A percentile compares a stretch with the other conserved stretches of the same genome.
phyloP scores from a whole-genome alignment of 108 stramenopile species.

The Cyclotella sp. region DNA sequence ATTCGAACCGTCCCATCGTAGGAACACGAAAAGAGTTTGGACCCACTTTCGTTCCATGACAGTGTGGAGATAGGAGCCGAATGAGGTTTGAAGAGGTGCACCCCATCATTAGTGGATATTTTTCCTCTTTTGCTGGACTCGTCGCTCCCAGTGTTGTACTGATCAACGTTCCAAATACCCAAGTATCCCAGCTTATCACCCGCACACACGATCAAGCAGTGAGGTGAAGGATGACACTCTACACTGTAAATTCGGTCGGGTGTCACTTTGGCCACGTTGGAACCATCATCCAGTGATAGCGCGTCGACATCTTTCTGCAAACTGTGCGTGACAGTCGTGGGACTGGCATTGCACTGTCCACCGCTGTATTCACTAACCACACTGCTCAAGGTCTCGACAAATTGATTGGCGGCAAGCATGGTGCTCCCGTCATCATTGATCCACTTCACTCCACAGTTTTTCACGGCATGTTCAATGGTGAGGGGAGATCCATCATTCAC shows the following conservation, averaged over 20 bases:
- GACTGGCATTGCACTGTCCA: background rate
- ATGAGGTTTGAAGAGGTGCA: conserved; percentile 71
- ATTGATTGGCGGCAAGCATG: conserved; percentile 44
- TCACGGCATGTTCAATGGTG: conserved; percentile 58
- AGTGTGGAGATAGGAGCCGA: conserved; percentile 60
- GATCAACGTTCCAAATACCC: conserved; percentile 81
- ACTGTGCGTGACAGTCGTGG: conserved; percentile 11
- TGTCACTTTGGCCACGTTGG: conserved; percentile 65
- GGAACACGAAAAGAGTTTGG: conserved; percentile 61
- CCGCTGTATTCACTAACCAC: conserved; percentile 17
- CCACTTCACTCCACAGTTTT: conserved; percentile 66
- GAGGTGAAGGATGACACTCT: conserved; percentile 67
- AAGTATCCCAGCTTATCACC: conserved; percentile 80
- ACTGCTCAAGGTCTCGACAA: conserved; percentile 31
- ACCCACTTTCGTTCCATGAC: conserved; percentile 61
- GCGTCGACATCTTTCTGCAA: conserved; percentile 34
- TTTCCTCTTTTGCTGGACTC: conserved; percentile 7
- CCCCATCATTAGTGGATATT: conserved; percentile 44
- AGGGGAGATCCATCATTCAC: conserved; percentile 81
- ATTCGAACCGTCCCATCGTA: conserved; percentile 83
- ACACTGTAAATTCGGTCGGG: conserved; percentile 81
- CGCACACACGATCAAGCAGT: conserved; percentile 65
- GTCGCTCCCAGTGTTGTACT: background rate
- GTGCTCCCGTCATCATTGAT: conserved; percentile 41
- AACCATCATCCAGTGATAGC: conserved; percentile 60